Percentiles rank a stretch among this genome's conserved stretches.
phyloP scores from a whole-genome alignment of 2,329 filamentous ascomycete genomes.

The Cercospora berteroae region DNA sequence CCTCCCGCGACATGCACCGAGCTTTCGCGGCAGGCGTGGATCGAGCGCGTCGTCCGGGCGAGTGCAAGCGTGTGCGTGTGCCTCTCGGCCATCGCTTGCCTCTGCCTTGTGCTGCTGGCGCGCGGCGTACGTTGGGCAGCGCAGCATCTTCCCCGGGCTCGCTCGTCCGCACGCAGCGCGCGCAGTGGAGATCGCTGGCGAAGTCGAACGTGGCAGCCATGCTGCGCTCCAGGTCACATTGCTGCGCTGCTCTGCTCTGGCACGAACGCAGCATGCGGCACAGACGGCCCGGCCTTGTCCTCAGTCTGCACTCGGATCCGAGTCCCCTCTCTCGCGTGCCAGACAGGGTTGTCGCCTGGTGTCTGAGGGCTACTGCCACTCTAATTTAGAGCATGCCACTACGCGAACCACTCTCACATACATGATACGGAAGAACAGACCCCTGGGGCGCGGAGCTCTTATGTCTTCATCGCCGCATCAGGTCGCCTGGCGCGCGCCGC shows the following conservation, averaged over 20 bases:
- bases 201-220: slow-evolving; percentile 3
- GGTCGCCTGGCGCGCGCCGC: slow-evolving; percentile 17
- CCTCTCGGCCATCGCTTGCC: not conserved
- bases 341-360: slow-evolving; percentile 6
- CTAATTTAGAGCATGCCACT: slow-evolving; percentile 28
- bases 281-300: not conserved
- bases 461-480: slow-evolving; percentile 21
- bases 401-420: slow-evolving; percentile 21
- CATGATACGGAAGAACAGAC: slow-evolving; percentile 10
- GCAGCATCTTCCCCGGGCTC: slow-evolving; percentile 4
- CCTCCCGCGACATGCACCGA: not conserved
- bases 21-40: not conserved
- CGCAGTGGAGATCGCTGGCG: not conserved
- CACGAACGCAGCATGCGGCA: not conserved
- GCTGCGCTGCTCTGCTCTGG: not conserved
- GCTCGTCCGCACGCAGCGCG: not conserved
- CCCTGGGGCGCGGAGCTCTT: slow-evolving; percentile 9
- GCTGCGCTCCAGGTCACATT: not conserved
- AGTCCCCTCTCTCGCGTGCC: slow-evolving; percentile 4
- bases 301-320: slow-evolving; percentile 1
- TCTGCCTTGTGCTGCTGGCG: slow-evolving; percentile 1
- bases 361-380: slow-evolving; percentile 26
- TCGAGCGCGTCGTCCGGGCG: not conserved
- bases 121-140: not conserved
- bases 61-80: not conserved